These are phyloP conservation scores for Globisporangium apiculatum DNA, from an alignment of 352 stramenopile genomes.

Conservation along the genomic window DNA sequence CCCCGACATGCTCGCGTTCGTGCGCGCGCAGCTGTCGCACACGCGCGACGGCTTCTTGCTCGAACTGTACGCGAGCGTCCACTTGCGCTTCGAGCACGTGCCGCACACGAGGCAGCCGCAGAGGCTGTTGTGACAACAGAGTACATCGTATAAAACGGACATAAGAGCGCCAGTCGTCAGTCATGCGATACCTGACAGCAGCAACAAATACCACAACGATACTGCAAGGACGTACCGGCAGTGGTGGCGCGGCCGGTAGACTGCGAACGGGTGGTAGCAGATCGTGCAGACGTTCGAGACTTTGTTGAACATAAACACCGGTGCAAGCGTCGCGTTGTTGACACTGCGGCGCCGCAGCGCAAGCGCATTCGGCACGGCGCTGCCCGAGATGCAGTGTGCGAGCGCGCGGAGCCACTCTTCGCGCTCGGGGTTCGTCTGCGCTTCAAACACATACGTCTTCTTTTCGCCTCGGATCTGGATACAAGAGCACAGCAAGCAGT, in stretches of 20 bases:
- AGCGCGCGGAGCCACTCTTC: slow-evolving; percentile 81
- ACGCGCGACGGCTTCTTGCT: slow-evolving; percentile 77
- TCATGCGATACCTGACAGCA: background rate
- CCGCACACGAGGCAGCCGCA: slow-evolving; percentile 80
- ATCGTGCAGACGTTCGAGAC: slow-evolving; percentile 83
- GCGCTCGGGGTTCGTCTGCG: slow-evolving; percentile 48
- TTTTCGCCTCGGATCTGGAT: slow-evolving; percentile 21
- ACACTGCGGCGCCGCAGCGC: slow-evolving; percentile 63
- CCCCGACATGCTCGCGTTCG: slow-evolving; percentile 31
- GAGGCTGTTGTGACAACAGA: slow-evolving; percentile 29
- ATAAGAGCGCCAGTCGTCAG: background rate
- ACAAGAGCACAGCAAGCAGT: background rate
- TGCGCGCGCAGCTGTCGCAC: slow-evolving; percentile 58
- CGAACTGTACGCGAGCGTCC: slow-evolving; percentile 66
- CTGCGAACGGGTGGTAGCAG: slow-evolving; percentile 72
- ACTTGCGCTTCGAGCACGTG: slow-evolving; percentile 73
- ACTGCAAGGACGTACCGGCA: slow-evolving; percentile 41
- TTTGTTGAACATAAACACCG: slow-evolving; percentile 87
- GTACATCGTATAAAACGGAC: background rate
- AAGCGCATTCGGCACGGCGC: slow-evolving; percentile 24
- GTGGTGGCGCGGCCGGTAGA: slow-evolving; percentile 79
- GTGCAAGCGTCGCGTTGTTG: slow-evolving; percentile 64
- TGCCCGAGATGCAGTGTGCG: slow-evolving; percentile 66
- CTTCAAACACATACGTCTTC: slow-evolving; percentile 59
- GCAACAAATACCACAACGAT: background rate